These are phyloP conservation scores for Macrophomina pseudophaseolina DNA, from an alignment of 2,329 filamentous ascomycete species.

Conservation along the genomic window DNA sequence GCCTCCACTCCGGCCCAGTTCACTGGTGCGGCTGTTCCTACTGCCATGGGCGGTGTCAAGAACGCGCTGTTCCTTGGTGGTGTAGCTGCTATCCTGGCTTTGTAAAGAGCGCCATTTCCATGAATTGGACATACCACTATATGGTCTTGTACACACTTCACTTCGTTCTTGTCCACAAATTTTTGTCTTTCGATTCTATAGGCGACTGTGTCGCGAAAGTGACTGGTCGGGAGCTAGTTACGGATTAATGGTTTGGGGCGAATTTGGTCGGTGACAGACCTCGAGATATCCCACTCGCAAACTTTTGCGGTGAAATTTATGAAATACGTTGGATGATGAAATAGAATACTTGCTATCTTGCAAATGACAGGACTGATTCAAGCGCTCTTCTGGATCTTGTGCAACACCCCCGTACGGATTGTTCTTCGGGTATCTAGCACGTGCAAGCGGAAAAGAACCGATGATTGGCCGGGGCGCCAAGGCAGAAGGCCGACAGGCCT, in stretches of 20 bases:
- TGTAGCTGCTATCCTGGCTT: slow-evolving; percentile 10
- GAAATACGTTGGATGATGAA: slow-evolving; percentile 10
- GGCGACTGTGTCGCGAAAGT: slow-evolving; percentile 19
- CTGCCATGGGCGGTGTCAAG: not conserved
- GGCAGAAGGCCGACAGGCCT: not conserved
- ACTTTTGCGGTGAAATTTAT: slow-evolving; percentile 17
- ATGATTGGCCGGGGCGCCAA: slow-evolving; percentile 7
- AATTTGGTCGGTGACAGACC: slow-evolving; percentile 18
- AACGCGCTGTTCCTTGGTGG: slow-evolving; percentile 19
- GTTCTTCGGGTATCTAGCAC: not conserved
- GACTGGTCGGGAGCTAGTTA: slow-evolving; percentile 5
- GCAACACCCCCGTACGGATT: not conserved
- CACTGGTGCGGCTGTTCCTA: slow-evolving; percentile 8
- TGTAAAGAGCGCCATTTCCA: not conserved
- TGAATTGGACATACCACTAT: not conserved
- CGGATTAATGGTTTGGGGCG: slow-evolving; percentile 16
- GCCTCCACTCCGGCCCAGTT: not conserved
- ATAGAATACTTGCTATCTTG: not conserved
- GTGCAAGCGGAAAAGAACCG: not conserved
- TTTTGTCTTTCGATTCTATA: not conserved
- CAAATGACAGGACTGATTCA: not conserved
- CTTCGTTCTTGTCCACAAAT: slow-evolving; percentile 10
- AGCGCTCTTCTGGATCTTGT: not conserved
- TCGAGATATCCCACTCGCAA: slow-evolving; percentile 22
- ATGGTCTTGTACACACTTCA: not conserved